Conservation (phyloP, 305 asterid species). For the Caryopteris hybrid region DNA sequence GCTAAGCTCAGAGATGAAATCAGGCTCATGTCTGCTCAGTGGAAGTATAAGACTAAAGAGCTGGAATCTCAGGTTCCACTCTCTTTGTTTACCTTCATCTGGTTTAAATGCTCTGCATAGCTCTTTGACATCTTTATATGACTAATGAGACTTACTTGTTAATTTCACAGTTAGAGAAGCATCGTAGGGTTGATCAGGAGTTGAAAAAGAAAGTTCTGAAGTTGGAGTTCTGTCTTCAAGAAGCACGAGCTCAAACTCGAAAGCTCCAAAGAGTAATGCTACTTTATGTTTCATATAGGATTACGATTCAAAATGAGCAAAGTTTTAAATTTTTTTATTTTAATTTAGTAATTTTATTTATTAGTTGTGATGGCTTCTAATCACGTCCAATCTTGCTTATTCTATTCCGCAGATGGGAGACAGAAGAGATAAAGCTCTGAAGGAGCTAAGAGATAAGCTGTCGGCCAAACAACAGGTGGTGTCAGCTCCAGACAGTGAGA, state of each 20-base stretch:
- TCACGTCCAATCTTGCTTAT: neutral
- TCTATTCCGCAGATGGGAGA: constrained; percentile 71
- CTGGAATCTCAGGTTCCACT: constrained; percentile 73
- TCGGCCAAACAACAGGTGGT: constrained; percentile 41
- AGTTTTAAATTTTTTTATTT: neutral
- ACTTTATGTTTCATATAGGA: neutral
- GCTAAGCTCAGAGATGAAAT: constrained; percentile 70
- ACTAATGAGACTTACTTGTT: neutral
- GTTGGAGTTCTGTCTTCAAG: constrained; percentile 88
- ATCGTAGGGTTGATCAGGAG: constrained; percentile 79
- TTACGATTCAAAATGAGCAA: neutral
- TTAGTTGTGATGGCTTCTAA: neutral
- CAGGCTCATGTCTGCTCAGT: constrained; percentile 78
- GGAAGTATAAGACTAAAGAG: constrained; percentile 81
- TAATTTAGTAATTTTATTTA: neutral
- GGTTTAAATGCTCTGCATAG: neutral
- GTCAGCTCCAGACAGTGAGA: constrained; percentile 20
- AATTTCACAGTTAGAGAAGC: constrained; percentile 56
- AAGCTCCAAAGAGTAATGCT: constrained; percentile 82
- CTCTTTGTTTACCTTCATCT: neutral
- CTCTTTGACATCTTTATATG: neutral
- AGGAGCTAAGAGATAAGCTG: constrained; percentile 74
- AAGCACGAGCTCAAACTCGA: constrained; percentile 82
- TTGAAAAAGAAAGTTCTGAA: constrained; percentile 79
- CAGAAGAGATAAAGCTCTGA: constrained; percentile 65